Evolutionary conservation across 768 basidiomycete genomes (phyloP).

Genomic region (Multifurca ochricompacta): DNA sequence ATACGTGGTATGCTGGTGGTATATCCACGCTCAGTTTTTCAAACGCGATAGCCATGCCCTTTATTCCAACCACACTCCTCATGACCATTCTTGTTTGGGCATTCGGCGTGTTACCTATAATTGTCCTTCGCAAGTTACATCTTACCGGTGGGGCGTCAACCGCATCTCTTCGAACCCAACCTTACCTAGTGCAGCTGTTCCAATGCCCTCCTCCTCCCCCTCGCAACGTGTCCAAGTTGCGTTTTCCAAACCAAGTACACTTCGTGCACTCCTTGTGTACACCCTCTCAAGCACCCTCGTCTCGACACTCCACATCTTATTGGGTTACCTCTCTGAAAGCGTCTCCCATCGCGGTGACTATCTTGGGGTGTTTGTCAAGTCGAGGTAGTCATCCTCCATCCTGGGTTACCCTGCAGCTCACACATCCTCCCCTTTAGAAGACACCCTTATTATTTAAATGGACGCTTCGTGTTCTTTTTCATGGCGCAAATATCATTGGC

Average conservation of each 20-base stretch:
- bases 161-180: background rate
- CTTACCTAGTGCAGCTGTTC: slow-evolving; percentile 32
- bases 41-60: slow-evolving; percentile 35
- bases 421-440: slow-evolving; percentile 36
- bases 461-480: slow-evolving; percentile 53
- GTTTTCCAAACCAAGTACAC: slow-evolving; percentile 39
- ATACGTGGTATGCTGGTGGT: slow-evolving; percentile 39
- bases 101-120: slow-evolving; percentile 45
- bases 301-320: slow-evolving; percentile 36
- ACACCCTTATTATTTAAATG: slow-evolving; percentile 68
- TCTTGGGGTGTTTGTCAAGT: slow-evolving; percentile 56
- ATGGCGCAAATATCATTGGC: slow-evolving; percentile 45
- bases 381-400: slow-evolving; percentile 39
- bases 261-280: slow-evolving; percentile 41
- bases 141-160: slow-evolving; percentile 43
- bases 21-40: slow-evolving; percentile 27
- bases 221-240: slow-evolving; percentile 39
- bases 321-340: slow-evolving; percentile 29
- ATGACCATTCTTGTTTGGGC: slow-evolving; percentile 41
- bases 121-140: slow-evolving; percentile 50
- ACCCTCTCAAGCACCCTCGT: slow-evolving; percentile 38
- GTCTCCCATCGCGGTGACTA: slow-evolving; percentile 29
- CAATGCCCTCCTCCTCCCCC: slow-evolving; percentile 45
- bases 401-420: background rate
- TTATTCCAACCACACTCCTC: slow-evolving; percentile 32